These are phyloP conservation scores for Micractinium conductrix DNA, from an alignment of 139 green algal genomes.

Conservation along the genomic window DNA sequence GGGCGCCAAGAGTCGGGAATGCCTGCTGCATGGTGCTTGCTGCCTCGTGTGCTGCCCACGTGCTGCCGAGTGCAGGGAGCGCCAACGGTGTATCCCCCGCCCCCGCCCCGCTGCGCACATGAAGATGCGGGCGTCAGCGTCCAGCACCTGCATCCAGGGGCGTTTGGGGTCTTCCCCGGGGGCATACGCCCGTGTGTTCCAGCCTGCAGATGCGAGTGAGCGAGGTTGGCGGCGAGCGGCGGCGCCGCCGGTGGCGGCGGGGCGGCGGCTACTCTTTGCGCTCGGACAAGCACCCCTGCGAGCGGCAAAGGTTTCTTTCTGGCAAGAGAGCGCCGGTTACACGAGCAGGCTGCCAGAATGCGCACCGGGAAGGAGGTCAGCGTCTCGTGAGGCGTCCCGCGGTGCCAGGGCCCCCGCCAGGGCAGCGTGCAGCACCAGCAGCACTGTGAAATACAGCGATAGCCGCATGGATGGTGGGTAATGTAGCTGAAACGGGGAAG, in stretches of 20 bases:
- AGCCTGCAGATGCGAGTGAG: background rate
- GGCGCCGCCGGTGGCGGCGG: background rate
- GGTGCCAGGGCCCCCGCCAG: background rate
- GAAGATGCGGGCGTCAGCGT: conserved; percentile 45
- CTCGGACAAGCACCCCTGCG: background rate
- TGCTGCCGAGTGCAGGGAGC: too few relatives aligned
- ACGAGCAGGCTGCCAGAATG: background rate
- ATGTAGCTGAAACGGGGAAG: too few relatives aligned
- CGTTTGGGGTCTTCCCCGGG: conserved; percentile 9
- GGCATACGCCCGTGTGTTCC: background rate
- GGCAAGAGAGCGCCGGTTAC: background rate
- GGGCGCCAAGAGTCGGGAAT: too few relatives aligned
- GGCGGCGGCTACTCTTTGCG: background rate
- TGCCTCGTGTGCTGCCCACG: too few relatives aligned
- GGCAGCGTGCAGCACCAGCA: background rate
- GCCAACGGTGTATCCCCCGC: too few relatives aligned
- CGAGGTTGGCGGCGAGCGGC: background rate
- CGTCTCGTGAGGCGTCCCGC: background rate
- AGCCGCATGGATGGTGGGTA: too few relatives aligned
- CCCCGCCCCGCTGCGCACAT: too few relatives aligned
- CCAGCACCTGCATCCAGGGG: conserved; percentile 35
- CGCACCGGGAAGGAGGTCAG: conserved; percentile 21
- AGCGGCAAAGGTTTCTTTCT: too few relatives aligned
- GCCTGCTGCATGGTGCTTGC: too few relatives aligned
- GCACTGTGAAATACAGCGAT: background rate